Conservation (phyloP, 371 early-diverging fungal genomes). For the Gilbertella persicaria region DNA sequence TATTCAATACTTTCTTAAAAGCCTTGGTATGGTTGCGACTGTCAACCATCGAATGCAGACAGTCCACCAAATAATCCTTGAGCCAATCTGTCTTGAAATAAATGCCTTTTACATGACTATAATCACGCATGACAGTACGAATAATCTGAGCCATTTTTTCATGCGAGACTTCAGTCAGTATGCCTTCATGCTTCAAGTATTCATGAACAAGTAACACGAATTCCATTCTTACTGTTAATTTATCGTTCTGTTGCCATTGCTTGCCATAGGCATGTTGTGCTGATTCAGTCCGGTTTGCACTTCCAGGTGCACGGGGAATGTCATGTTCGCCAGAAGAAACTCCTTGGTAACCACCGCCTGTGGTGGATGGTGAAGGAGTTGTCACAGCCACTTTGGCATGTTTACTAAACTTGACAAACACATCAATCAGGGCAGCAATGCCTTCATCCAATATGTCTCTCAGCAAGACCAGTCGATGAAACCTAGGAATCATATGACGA, state of each 20-base stretch:
- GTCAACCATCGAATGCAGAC: conserved; percentile 37
- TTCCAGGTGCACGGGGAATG: not conserved
- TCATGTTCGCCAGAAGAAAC: conserved; percentile 2
- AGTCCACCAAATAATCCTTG: conserved; percentile 50
- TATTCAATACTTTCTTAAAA: conserved; percentile 42
- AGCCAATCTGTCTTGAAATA: conserved; percentile 58
- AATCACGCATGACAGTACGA: conserved; percentile 54
- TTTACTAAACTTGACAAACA: conserved; percentile 58
- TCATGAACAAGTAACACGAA: conserved; percentile 55
- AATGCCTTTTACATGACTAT: conserved; percentile 42
- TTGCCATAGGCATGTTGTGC: conserved; percentile 59
- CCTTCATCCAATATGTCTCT: conserved; percentile 52
- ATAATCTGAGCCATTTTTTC: conserved; percentile 58
- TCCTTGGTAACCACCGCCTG: conserved; percentile 10
- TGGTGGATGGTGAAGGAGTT: not conserved
- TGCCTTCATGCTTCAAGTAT: conserved; percentile 52
- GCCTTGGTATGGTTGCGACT: conserved; percentile 44
- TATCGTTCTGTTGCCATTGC: conserved; percentile 73
- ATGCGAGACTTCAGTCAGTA: conserved; percentile 49
- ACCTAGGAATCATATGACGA: conserved; percentile 45
- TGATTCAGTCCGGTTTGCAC: conserved; percentile 14
- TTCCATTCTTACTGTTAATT: conserved; percentile 58
- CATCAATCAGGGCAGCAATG: conserved; percentile 55
- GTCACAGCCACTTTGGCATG: conserved; percentile 42
- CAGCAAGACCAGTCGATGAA: conserved; percentile 32